Evolutionary conservation across 1,284 basidiomycete species (phyloP), one percentile per base, ranked within the genome.

Genomic region (Ganoderma lingzhi): DNA sequence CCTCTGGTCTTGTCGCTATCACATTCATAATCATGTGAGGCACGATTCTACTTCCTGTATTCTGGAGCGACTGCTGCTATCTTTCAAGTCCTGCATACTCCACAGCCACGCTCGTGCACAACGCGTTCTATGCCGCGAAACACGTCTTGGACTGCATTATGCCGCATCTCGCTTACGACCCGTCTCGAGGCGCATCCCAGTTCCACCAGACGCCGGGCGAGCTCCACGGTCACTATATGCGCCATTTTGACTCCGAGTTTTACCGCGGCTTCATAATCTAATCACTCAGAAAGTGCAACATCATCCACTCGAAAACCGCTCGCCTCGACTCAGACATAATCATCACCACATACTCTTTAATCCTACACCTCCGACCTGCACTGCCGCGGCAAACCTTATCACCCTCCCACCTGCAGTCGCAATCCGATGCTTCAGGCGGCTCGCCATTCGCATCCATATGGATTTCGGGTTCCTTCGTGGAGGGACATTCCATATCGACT

Each of bases 21-120:
- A 53, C 65, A 5, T 6, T 66, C 19, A 39, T 56, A 3, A 30
- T 63, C 15, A 53, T 63, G 8, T 6, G 61, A 17, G 23, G 3
- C 56, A 68, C 66, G 2, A 62, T 63, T 9, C 9, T 74, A 0
- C 28, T 69, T 3, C 71, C 73, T 6, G 32, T 51, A 9, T 8
- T 67, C 53, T 30, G 28, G 19, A 19, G n/a, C 39, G 55, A 67
- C 62, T 67, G 66, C 41, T 56, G 45, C 14, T 67, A 63, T n/a
- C 51, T 51, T 12, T 67, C 66, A 3, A 19, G 19, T 10, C 35
- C 58, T 5, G n/a, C 39, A 19, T 60, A n/a, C n/a, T 41, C 23
- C 37, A 10, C 14, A 1, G 58, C 58, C 10, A 39, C 39, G 4
- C 19, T 60, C n/a, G 35, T 37, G 1, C 32, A 23, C n/a, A 60